Base-by-base conservation (phyloP, 2,329 filamentous ascomycete genomes). In the Thielaviopsis populi region DNA sequence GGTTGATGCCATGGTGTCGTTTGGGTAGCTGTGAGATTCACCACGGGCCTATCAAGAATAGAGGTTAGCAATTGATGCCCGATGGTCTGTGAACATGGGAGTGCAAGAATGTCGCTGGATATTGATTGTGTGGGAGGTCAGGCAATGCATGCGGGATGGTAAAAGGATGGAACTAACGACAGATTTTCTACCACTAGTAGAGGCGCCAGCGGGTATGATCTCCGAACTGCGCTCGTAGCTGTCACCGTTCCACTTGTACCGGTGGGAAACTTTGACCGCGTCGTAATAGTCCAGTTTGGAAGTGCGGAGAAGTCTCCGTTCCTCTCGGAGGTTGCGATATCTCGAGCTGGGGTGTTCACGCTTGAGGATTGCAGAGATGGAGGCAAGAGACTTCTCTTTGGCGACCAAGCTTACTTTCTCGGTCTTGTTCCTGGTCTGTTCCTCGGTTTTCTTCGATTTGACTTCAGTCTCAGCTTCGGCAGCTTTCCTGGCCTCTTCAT, bases 101-200 rank as follows among this genome's bases (percentile, higher is more conserved):
- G 19, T 17, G 19, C 11, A 10, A 17, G 7, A 50, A 22, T 50
- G 15, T 19, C 0, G 19, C 11, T 50, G 46, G 3, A 0, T 7
- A 15, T 27, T 27, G 46, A 8, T 37, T 4, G 33, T 37, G 33
- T 8, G 33, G 10, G 33, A 37, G 33, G 33, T 6, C 10, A 37
- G 8, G 33, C 6, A 8, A 37, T 37, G 33, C 1, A 37, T 37
- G 33, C 1, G 8, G 33, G 8, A 37, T 37, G 33, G 5, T 37
- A 8, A 1, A 37, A 37, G 8, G 33, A 37, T 3, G n/a, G 17
- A 56, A 56, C 53, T 56, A 37, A 56, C 53, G 27, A 19, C 27
- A 19, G 53, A 15, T 37, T 8, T 56, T 56, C 53, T 37, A 56
- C 53, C 53, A 56, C 53, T 56, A 37, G 53, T 56, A 56, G 53